Evolutionary conservation across 163 green algal genomes (phyloP), one percentile per base, ranked within the genome.

Genomic region (Volvox carteri): DNA sequence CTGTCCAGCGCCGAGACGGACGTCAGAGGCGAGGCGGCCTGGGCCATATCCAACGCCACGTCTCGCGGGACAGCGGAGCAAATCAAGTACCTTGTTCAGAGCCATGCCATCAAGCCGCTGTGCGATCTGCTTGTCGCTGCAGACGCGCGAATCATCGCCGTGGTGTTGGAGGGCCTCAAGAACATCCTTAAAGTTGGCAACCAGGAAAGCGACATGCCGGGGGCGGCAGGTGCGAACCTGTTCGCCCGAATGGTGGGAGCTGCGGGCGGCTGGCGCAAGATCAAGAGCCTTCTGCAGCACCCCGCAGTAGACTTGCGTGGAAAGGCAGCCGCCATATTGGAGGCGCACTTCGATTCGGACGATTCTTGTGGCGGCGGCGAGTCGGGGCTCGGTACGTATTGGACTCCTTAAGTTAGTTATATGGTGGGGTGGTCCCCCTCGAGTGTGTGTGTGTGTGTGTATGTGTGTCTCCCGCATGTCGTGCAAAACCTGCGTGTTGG

Each of bases 11-110:
- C 97, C 1, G 98, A 99, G 94, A 99, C 99, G 92, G 98, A 99
- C 94, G 99, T 99, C 93, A 99, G 99, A 92, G 99, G 99, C 93
- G 98, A 99, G 92, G 97, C 97, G 60, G 98, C 98, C 0, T 99
- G 98, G 98, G 98, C 98, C 25, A 99, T 99, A 86, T 98, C 93
- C 91, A 99, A 99, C 90, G 98, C 98, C 9, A 99, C 98, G 52
- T 98, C 94, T 25, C 98, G 98, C 77, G 98, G 98, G 52, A 96
- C 92, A 37, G 92, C 96, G 33, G 95, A 98, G 5, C 98, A 99
- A 94, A 98, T 99, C 90, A 90, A 90, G 85, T 79, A 86, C 65
- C 78, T 87, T 37, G 74, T 91, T 33, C 39, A 76, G 18, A 56
- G 72, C 30, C 96, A 96, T 73, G 97, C 93, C 92, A 98, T 99